Evolutionary conservation across 2,329 filamentous ascomycete species (phyloP).

Genomic region (Ceratocystis smalleyi): DNA sequence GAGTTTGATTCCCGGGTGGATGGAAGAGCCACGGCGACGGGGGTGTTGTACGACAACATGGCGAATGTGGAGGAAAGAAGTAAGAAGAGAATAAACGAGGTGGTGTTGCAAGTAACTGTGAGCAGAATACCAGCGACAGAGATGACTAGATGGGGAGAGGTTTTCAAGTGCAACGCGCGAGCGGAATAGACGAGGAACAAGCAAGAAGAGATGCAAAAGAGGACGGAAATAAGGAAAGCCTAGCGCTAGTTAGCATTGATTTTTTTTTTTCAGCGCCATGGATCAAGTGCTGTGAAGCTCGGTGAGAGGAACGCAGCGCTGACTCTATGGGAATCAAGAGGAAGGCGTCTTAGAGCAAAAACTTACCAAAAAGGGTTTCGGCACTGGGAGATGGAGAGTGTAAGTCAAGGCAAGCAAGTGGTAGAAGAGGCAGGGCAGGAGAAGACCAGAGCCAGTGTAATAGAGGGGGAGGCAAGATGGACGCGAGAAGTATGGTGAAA

Average conservation of each 20-base stretch:
- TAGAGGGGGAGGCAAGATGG: not conserved
- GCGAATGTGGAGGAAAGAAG: slow-evolving; percentile 13
- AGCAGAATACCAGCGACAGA: not conserved
- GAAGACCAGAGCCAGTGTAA: not conserved
- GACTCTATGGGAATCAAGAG: not conserved
- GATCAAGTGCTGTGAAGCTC: not conserved
- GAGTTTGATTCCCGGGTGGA: slow-evolving; percentile 14
- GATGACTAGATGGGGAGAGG: not conserved
- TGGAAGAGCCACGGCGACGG: slow-evolving; percentile 25
- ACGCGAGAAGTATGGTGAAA: not conserved
- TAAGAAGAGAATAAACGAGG: not conserved
- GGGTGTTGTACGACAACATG: slow-evolving; percentile 38
- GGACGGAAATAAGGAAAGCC: not conserved
- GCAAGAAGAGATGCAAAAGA: not conserved
- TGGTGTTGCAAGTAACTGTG: not conserved
- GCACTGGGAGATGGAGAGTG: not conserved
- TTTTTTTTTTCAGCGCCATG: slow-evolving; percentile 2
- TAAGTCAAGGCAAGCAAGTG: not conserved
- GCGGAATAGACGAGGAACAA: not conserved
- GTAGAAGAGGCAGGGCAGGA: not conserved
- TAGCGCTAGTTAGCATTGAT: not conserved
- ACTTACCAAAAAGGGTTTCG: not conserved
- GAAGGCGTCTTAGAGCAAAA: not conserved
- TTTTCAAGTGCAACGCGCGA: not conserved
- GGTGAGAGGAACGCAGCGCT: not conserved